These are phyloP conservation scores for Fusarium subtropicale DNA, from an alignment of 2,329 filamentous ascomycete genomes.

Conservation along the genomic window DNA sequence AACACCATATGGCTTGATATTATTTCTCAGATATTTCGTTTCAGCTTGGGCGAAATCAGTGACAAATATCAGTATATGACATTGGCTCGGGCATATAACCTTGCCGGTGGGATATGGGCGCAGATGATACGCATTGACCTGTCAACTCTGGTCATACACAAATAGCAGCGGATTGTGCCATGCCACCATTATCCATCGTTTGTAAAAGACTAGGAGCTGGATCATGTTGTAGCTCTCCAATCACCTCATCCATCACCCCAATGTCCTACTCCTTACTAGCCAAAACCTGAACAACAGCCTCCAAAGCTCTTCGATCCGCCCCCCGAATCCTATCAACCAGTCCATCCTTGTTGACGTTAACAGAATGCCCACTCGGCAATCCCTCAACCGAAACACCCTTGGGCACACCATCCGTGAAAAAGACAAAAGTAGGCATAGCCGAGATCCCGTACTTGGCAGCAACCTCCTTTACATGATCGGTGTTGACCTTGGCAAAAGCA, in stretches of 20 bases:
- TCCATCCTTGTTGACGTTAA: conserved; percentile 44
- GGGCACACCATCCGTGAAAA: conserved; percentile 79
- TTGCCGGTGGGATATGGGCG: not conserved
- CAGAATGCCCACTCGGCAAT: conserved; percentile 34
- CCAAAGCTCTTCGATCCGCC: conserved; percentile 46
- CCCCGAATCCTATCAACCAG: conserved; percentile 48
- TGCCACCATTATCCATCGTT: too few relatives aligned
- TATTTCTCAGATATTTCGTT: not conserved
- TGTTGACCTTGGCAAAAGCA: conserved; percentile 88
- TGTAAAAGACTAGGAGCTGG: too few relatives aligned
- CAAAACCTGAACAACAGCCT: conserved; percentile 46
- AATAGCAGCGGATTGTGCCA: not conserved
- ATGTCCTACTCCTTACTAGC: conserved; percentile 20
- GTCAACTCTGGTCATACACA: not conserved
- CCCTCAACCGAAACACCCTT: conserved; percentile 43
- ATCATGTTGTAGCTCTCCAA: too few relatives aligned
- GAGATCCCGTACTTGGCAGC: conserved; percentile 80
- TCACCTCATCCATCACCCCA: rapidly evolving
- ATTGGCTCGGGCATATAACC: not conserved
- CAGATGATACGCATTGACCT: not conserved
- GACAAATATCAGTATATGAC: not conserved
- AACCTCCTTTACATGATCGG: conserved; percentile 81
- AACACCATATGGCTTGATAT: not conserved
- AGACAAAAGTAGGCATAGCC: conserved; percentile 89
- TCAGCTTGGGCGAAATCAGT: not conserved